A percentile compares a stretch with the other conserved stretches of the same genome.
Evolutionary conservation across 345 rosid genomes (phyloP).

Genomic region (Crucihimalaya himalaica): DNA sequence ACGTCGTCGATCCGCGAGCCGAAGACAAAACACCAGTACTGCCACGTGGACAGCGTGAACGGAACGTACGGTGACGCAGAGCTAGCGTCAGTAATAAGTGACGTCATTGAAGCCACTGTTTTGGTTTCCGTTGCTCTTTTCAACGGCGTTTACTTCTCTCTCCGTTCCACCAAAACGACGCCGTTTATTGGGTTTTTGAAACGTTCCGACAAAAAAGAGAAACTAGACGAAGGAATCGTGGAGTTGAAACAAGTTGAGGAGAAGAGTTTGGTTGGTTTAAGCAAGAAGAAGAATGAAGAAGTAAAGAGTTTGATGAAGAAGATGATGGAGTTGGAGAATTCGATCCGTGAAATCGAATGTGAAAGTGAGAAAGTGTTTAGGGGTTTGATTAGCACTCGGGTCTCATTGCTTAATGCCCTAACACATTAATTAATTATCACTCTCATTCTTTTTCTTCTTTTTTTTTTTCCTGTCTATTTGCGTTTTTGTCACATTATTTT

Average conservation of each 20-base stretch:
- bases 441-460: background rate
- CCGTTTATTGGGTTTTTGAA: constrained; percentile 32
- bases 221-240: constrained; percentile 26
- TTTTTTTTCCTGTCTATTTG: constrained; percentile 1
- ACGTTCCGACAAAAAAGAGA: constrained; percentile 25
- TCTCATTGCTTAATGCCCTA: constrained; percentile 43
- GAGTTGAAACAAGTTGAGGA: constrained; percentile 39
- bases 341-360: constrained; percentile 35
- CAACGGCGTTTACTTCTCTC: constrained; percentile 30
- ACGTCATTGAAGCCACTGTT: constrained; percentile 37
- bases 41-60: constrained; percentile 9
- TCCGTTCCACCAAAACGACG: constrained; percentile 13
- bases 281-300: constrained; percentile 42
- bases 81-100: constrained; percentile 35
- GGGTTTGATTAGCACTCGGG: constrained; percentile 43
- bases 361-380: constrained; percentile 45
- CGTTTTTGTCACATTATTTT: constrained; percentile 26
- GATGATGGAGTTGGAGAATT: constrained; percentile 40
- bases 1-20: constrained; percentile 35
- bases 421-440: constrained; percentile 27
- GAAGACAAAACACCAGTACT: constrained; percentile 14
- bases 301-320: constrained; percentile 35
- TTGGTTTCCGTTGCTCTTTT: constrained; percentile 38
- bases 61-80: constrained; percentile 38
- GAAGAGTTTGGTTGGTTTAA: constrained; percentile 33